Conservation (phyloP, 1,284 basidiomycete genomes). For the Trametes pubescens region DNA sequence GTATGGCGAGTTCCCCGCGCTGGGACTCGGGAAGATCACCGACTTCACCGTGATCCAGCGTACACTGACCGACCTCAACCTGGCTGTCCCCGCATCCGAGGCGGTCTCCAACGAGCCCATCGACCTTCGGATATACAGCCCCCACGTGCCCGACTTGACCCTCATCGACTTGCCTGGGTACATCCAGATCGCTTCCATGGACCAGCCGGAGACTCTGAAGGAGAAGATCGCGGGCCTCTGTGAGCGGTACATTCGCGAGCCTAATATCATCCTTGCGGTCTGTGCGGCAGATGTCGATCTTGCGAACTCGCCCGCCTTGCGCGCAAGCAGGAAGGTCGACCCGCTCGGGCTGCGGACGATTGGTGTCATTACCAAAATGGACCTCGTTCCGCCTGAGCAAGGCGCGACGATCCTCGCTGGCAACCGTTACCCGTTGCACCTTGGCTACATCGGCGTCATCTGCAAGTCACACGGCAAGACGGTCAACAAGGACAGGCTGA, state of each 20-base stretch:
- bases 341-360: constrained; percentile 95
- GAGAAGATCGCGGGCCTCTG: constrained; percentile 92
- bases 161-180: constrained; percentile 98
- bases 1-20: constrained; percentile 93
- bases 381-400: constrained; percentile 87
- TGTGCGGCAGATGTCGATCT: constrained; percentile 99
- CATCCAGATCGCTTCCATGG: constrained; percentile 93
- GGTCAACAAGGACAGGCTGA: constrained; percentile 51
- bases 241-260: constrained; percentile 97
- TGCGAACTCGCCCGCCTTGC: constrained; percentile 95
- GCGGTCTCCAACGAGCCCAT: constrained; percentile 96
- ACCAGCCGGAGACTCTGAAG: constrained; percentile 95
- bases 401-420: constrained; percentile 87
- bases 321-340: constrained; percentile 94
- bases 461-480: constrained; percentile 75
- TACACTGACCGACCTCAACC: constrained; percentile 94
- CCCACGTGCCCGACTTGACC: constrained; percentile 95
- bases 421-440: constrained; percentile 95
- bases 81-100: constrained; percentile 88
- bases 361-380: constrained; percentile 99
- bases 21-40: constrained; percentile 88
- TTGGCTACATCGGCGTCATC: constrained; percentile 98
- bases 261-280: constrained; percentile 97
- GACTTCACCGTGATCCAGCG: constrained; percentile 93
- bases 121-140: constrained; percentile 95